phyloP scores from a whole-genome alignment of 306 rosid species.

The Argentina anserina region DNA sequence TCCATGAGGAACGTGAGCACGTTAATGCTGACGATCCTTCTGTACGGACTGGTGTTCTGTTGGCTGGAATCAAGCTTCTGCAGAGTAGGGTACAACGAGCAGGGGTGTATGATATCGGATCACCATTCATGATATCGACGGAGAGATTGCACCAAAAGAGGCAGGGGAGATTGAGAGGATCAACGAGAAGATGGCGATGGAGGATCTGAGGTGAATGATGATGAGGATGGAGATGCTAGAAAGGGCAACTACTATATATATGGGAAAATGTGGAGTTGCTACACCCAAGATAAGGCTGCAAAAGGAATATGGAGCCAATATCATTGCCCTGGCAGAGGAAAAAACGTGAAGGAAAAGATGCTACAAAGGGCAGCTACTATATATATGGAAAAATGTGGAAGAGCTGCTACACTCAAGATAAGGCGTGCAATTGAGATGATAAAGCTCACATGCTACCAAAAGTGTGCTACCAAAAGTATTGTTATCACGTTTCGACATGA shows the following conservation, averaged over 20 bases:
- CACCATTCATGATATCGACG: conserved; percentile 86
- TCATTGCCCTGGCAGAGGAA: conserved; percentile 55
- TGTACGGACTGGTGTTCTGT: conserved; percentile 72
- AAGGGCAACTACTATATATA: no score
- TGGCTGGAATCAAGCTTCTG: conserved; percentile 71
- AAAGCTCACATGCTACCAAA: no score
- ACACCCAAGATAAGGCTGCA: conserved; percentile 65
- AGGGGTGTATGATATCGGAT: conserved; percentile 72
- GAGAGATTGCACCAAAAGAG: conserved; percentile 78
- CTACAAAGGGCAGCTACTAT: no score
- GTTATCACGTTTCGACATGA: no score
- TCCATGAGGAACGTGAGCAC: conserved; percentile 98
- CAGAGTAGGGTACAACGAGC: conserved; percentile 52
- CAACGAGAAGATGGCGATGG: conserved; percentile 46
- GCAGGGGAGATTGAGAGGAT: conserved; percentile 70
- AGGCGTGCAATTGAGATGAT: no score
- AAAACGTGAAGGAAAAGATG: conserved; percentile 59
- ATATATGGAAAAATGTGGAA: no score
- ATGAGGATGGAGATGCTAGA: conserved; percentile 79
- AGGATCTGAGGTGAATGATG: conserved; percentile 77
- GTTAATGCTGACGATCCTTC: conserved; percentile 62
- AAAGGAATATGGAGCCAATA: conserved; percentile 56
- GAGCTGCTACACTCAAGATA: no score
- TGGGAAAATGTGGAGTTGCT: no score
- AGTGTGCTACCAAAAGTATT: no score